Evolutionary conservation across 345 rosid species (phyloP).

Genomic region (Eucalyptus pumila): DNA sequence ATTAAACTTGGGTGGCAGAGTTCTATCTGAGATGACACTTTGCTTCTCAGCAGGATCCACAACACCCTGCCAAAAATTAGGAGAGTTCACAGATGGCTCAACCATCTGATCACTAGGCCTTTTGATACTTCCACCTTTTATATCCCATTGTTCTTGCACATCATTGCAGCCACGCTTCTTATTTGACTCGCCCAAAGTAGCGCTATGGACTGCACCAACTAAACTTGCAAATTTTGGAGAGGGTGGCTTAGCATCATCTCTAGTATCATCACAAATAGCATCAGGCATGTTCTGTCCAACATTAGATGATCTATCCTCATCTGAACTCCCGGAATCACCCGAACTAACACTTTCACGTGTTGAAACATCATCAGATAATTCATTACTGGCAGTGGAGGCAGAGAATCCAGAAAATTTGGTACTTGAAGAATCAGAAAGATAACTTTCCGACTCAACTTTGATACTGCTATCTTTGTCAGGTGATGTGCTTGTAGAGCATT

Average conservation of each 20-base stretch:
- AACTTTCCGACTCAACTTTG: constrained; percentile 35
- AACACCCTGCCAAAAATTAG: constrained; percentile 53
- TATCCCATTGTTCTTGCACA: constrained; percentile 6
- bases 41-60: constrained; percentile 16
- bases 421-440: constrained; percentile 40
- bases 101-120: constrained; percentile 8
- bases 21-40: constrained; percentile 4
- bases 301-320: constrained; percentile 18
- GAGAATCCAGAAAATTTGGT: constrained; percentile 76
- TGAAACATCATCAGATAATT: constrained; percentile 69
- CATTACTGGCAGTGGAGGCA: constrained; percentile 27
- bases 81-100: constrained; percentile 11
- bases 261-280: constrained; percentile 10
- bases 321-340: constrained; percentile 42
- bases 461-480: constrained; percentile 12
- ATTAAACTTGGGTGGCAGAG: constrained; percentile 3
- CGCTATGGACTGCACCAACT: constrained; percentile 44
- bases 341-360: constrained; percentile 52
- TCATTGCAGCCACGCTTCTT: constrained; percentile 9
- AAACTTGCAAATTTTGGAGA: constrained; percentile 69
- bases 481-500: constrained; percentile 17
- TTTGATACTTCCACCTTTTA: constrained; percentile 1
- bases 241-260: constrained; percentile 22
- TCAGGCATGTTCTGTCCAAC: constrained; percentile 14
- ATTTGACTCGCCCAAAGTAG: constrained; percentile 9